Conservation (phyloP, 2,329 filamentous ascomycete genomes). For the Venturia effusa region DNA sequence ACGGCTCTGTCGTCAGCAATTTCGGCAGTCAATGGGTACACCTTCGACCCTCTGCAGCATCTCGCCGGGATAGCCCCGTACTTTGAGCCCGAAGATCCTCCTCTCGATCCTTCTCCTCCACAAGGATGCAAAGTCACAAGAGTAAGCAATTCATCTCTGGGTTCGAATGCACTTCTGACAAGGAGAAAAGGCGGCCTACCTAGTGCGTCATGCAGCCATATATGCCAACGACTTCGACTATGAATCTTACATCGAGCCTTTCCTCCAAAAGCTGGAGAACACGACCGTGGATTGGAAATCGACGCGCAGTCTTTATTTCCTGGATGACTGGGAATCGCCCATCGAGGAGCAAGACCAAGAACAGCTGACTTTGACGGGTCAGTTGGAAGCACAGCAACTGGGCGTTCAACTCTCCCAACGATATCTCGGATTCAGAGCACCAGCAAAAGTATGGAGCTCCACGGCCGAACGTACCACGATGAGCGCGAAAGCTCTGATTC, state of each 20-base stretch:
- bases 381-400: constrained; percentile 48
- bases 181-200: constrained; percentile 26
- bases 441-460: constrained; percentile 49
- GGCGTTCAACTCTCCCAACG: constrained; percentile 48
- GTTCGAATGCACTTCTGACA: not conserved
- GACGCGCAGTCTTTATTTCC: constrained; percentile 45
- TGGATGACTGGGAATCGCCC: constrained; percentile 46
- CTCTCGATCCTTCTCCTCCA: constrained; percentile 35
- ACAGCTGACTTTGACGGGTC: constrained; percentile 50
- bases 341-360: constrained; percentile 46
- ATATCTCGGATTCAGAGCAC: constrained; percentile 44
- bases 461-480: constrained; percentile 51
- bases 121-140: constrained; percentile 41
- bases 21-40: constrained; percentile 17
- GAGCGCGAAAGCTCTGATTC: constrained; percentile 47
- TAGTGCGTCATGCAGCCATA: constrained; percentile 41
- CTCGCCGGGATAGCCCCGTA: constrained; percentile 40
- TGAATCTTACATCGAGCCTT: constrained; percentile 40
- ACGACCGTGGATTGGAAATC: constrained; percentile 47
- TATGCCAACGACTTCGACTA: constrained; percentile 43
- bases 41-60: constrained; percentile 38
- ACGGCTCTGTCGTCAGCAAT: not conserved
- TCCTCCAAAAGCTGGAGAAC: constrained; percentile 47
- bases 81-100: constrained; percentile 37
- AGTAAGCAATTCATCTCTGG: constrained; percentile 14